These are phyloP conservation scores for Tolypocladium album DNA, from an alignment of 2,329 filamentous ascomycete genomes.

Conservation along the genomic window DNA sequence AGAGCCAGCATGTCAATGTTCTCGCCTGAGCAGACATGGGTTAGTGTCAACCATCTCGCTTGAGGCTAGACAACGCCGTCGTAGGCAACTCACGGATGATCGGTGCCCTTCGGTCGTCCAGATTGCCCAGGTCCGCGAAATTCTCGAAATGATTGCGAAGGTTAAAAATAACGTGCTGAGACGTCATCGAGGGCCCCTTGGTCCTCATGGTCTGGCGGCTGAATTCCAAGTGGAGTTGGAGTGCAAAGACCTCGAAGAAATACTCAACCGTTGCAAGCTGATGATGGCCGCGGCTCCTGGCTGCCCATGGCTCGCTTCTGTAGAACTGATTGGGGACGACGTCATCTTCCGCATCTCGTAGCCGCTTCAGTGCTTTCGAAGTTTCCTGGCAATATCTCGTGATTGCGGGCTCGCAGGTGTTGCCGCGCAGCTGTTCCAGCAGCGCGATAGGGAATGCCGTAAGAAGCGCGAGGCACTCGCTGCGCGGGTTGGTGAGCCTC, in stretches of 20 bases:
- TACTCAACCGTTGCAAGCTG: constrained; percentile 6
- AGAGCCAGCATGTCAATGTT: constrained; percentile 13
- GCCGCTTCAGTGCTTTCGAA: constrained; percentile 6
- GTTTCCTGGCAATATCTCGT: constrained; percentile 11
- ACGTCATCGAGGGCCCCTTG: constrained; percentile 5
- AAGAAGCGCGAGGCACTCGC: constrained; percentile 15
- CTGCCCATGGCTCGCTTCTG: no score
- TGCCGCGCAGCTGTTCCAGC: constrained; percentile 11
- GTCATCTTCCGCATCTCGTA: constrained; percentile 3
- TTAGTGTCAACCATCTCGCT: neutral
- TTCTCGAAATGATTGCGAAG: constrained; percentile 16
- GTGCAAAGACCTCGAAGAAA: constrained; percentile 16
- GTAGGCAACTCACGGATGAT: constrained; percentile 11
- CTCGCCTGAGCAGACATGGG: constrained; percentile 7
- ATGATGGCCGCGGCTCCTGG: no score
- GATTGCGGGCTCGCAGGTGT: constrained; percentile 13
- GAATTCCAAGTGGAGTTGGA: constrained; percentile 14
- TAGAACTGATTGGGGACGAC: no score
- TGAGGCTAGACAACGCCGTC: neutral
- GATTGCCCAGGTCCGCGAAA: constrained; percentile 8
- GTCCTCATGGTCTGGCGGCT: constrained; percentile 1
- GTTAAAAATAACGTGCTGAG: constrained; percentile 14
- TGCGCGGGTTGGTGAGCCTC: constrained; percentile 4
- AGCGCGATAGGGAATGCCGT: constrained; percentile 15
- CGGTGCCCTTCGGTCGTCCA: constrained; percentile 8